phyloP scores from a whole-genome alignment of 345 rosid species.

The Litchi chinensis region DNA sequence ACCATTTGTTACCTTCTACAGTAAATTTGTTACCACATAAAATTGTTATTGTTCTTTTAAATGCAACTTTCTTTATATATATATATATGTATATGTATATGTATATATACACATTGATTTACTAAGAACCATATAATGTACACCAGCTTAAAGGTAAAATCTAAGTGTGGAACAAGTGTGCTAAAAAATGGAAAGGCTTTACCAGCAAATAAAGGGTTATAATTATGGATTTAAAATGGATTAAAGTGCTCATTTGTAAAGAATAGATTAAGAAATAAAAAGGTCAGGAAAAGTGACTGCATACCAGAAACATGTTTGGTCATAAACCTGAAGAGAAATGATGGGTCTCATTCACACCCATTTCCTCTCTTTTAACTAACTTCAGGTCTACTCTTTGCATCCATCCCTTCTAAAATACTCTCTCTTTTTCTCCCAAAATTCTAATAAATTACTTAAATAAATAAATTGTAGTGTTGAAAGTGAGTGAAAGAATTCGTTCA shows the following conservation, averaged over 20 bases:
- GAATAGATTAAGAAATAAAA: neutral
- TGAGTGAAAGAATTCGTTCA: conserved; percentile 8
- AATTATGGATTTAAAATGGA: neutral
- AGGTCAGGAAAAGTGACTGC: conserved; percentile 21
- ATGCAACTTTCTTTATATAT: too few species aligned
- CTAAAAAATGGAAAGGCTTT: neutral
- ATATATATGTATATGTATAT: too few species aligned
- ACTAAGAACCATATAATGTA: neutral
- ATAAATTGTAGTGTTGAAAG: neutral
- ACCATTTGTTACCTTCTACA: too few species aligned
- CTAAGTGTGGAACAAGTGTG: neutral
- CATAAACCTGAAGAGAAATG: conserved; percentile 23
- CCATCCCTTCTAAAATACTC: conserved; percentile 38
- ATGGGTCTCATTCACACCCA: conserved; percentile 28
- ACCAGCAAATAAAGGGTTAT: neutral
- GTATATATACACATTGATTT: neutral
- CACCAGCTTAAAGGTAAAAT: conserved; percentile 3
- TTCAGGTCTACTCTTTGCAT: conserved; percentile 45
- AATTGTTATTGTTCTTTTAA: neutral
- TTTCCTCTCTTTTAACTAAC: conserved; percentile 29
- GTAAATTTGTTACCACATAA: neutral
- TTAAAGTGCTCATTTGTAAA: neutral
- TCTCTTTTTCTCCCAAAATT: neutral
- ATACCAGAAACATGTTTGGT: conserved; percentile 15
- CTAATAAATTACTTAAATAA: neutral